Base-by-base conservation (phyloP, 768 basidiomycete genomes). In the Coprinopsis marcescibilis region DNA sequence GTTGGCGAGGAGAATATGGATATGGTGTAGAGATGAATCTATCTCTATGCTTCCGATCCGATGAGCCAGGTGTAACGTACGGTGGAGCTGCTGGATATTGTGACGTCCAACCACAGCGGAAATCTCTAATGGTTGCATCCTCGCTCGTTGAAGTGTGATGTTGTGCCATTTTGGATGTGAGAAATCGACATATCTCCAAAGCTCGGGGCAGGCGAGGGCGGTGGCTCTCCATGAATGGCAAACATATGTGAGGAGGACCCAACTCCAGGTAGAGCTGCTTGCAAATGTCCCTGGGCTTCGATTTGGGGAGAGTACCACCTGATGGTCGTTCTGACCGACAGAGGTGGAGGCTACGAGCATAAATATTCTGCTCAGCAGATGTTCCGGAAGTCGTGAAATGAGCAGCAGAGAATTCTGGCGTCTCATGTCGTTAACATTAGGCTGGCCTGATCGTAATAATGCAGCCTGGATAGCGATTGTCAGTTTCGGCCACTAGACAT, bases 181-280 rank as follows among this genome's bases (percentile, higher is more conserved):
- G 44, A 70, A 72, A 47, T 72, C 70, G 52, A 70, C 57, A 49
- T 62, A 60, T 39, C 59, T 55, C 70, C 69, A 72, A 19, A 70
- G 51, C 13, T 61, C 60, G 15, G 44, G 57, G 34, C 55, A 60
- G n/a, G 58, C 50, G 12, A 69, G 55, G 14, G 68, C 65, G 19
- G 58, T 52, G 21, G 49, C 50, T 46, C 69, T 60, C 70, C 70
- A 72, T 39, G 53, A 42, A 11, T 63, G 63, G 54, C 70, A 72
- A 6, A 70, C 66, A 34, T 65, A 58, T 3, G 67, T 59, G 25
- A 70, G 35, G 27, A 45, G 48, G 26, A 65, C 53, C 70, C 69
- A 72, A 24, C 63, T 60, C 67, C 69, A 70, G n/a, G 39, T 17
- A 4, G 23, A 11, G 11, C 17, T 42, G 25, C n/a, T n/a, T n/a